phyloP scores from a whole-genome alignment of 2,329 filamentous ascomycete species.

The Phaeosphaeriaceae sp. region DNA sequence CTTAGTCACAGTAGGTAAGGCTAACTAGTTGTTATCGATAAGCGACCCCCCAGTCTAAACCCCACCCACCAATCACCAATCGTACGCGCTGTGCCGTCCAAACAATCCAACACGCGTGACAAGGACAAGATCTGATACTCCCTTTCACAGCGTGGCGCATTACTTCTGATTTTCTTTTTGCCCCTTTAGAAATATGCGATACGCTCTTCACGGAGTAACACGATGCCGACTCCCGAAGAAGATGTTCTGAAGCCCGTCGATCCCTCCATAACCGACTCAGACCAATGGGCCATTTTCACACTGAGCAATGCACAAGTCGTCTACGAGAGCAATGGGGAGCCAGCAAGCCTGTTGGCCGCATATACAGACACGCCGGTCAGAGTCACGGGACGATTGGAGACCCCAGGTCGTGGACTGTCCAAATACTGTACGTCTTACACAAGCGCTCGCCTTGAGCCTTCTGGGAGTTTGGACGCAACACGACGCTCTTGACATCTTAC shows the following conservation, averaged over 20 bases:
- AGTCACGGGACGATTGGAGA: conserved; percentile 64
- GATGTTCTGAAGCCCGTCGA: conserved; percentile 51
- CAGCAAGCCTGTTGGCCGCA: conserved; percentile 67
- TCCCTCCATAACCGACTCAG: conserved; percentile 47
- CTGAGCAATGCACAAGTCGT: conserved; percentile 68
- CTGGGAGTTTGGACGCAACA: background rate
- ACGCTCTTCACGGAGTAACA: conserved; percentile 6
- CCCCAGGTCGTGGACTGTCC: conserved; percentile 30
- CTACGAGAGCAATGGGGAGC: conserved; percentile 56
- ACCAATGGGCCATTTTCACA: conserved; percentile 68
- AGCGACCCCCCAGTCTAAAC: too few species aligned
- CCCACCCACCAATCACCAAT: conserved; percentile 13
- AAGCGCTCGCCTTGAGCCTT: background rate
- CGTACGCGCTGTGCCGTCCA: conserved; percentile 1
- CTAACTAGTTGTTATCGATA: background rate
- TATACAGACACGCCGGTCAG: conserved; percentile 66
- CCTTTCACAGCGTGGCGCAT: background rate
- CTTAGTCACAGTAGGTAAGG: too few species aligned
- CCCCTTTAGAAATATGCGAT: conserved; percentile 11
- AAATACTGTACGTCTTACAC: conserved; percentile 34
- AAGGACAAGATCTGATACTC: background rate
- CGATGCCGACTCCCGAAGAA: conserved; percentile 39
- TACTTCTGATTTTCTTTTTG: background rate
- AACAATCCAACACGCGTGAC: background rate
- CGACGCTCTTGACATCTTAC: background rate